Evolutionary conservation across 441 rosid genomes (phyloP).

Genomic region (Daphne laureola): DNA sequence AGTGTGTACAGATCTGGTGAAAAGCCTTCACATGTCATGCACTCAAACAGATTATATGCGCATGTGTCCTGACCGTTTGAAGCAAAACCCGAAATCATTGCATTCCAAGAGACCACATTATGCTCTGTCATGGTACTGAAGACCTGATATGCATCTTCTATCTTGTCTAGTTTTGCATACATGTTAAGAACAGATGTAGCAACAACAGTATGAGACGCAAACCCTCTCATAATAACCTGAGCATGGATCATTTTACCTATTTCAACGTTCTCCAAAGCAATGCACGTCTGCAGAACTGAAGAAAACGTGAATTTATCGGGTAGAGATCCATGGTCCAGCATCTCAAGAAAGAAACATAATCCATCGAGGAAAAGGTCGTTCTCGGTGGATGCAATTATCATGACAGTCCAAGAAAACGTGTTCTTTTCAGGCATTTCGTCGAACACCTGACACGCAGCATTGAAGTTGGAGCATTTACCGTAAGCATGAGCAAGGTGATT

Average conservation of each 20-base stretch:
- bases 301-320: conserved; percentile 33
- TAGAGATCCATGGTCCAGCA: conserved; percentile 17
- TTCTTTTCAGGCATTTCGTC: conserved; percentile 30
- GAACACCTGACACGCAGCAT: conserved; percentile 23
- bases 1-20: conserved; percentile 23
- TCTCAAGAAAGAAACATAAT: conserved; percentile 16
- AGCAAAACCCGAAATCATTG: conserved; percentile 36
- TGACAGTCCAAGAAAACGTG: conserved; percentile 34
- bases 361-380: conserved; percentile 23
- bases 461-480: conserved; percentile 28
- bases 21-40: conserved; percentile 23
- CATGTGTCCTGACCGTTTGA: conserved; percentile 26
- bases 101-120: conserved; percentile 37
- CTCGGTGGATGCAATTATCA: conserved; percentile 27
- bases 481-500: conserved; percentile 26
- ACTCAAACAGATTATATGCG: conserved; percentile 27
- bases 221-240: conserved; percentile 28
- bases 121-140: conserved; percentile 23
- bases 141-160: conserved; percentile 24
- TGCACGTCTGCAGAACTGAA: conserved; percentile 27
- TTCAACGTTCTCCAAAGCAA: conserved; percentile 25
- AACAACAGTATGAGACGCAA: conserved; percentile 22
- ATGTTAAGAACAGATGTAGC: conserved; percentile 35
- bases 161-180: conserved; percentile 35
- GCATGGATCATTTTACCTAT: conserved; percentile 31